These are phyloP conservation scores for Magnaporthiopsis rhizophila DNA, from an alignment of 2,329 filamentous ascomycete genomes.

Conservation along the genomic window DNA sequence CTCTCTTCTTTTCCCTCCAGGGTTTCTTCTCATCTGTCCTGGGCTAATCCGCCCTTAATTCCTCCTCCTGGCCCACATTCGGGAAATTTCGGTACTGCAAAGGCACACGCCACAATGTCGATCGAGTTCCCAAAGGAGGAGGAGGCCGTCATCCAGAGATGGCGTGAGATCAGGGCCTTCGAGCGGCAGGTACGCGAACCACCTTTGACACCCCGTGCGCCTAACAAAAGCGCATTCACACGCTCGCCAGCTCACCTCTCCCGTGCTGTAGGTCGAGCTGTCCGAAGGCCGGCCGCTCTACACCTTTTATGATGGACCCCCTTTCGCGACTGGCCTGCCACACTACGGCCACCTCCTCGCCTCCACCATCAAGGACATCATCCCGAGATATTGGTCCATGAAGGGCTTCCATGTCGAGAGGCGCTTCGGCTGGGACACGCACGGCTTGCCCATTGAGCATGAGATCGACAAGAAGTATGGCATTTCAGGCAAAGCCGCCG, in stretches of 20 bases:
- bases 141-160: slow-evolving; percentile 73
- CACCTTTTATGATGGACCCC: slow-evolving; percentile 89
- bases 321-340: slow-evolving; percentile 53
- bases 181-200: slow-evolving; percentile 59
- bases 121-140: slow-evolving; percentile 93
- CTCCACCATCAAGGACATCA: slow-evolving; percentile 95
- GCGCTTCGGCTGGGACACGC: slow-evolving; percentile 90
- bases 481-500: slow-evolving; percentile 75
- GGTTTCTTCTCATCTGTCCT: neutral
- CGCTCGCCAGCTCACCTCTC: slow-evolving; percentile 7
- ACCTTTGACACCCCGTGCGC: neutral
- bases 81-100: neutral
- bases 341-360: slow-evolving; percentile 71
- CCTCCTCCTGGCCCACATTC: neutral
- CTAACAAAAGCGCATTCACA: neutral
- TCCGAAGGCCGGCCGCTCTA: slow-evolving; percentile 77
- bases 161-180: slow-evolving; percentile 90
- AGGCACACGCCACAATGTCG: slow-evolving; percentile 48
- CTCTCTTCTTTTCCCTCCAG: neutral
- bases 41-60: neutral
- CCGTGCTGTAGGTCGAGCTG: slow-evolving; percentile 54
- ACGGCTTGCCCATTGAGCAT: slow-evolving; percentile 90
- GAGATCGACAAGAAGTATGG: slow-evolving; percentile 96
- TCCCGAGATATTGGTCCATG: slow-evolving; percentile 96
- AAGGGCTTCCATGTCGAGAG: slow-evolving; percentile 89